Evolutionary conservation across 768 basidiomycete genomes (phyloP).

Genomic region (Mycena belliarum): DNA sequence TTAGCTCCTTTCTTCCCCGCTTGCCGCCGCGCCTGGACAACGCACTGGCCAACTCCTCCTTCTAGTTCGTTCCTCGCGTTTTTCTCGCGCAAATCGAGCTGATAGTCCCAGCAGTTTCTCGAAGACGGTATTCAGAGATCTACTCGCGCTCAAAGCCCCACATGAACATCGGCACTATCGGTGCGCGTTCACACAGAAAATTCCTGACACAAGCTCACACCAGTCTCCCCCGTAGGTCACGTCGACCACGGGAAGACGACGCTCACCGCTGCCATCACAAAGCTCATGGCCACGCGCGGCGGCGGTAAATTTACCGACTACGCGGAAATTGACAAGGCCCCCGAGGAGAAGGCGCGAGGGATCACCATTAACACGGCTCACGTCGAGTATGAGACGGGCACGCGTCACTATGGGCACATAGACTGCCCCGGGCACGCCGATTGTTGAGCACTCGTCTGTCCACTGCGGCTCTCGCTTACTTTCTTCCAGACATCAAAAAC

Average conservation of each 20-base stretch:
- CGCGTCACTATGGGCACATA: conserved; percentile 94
- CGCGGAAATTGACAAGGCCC: conserved; percentile 97
- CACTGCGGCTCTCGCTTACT: conserved; percentile 3
- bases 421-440: conserved; percentile 97
- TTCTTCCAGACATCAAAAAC: conserved; percentile 81
- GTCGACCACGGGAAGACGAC: conserved; percentile 99
- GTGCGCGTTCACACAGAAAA: conserved; percentile 40
- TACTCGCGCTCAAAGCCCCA: conserved; percentile 83
- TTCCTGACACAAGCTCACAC: conserved; percentile 2
- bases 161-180: conserved; percentile 95
- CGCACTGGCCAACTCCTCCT: conserved; percentile 7
- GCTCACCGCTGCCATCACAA: conserved; percentile 93
- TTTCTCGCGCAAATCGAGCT: not conserved
- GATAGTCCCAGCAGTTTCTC: conserved; percentile 38
- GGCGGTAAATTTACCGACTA: conserved; percentile 93
- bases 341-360: conserved; percentile 98
- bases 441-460: conserved; percentile 52
- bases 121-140: conserved; percentile 79
- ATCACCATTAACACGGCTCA: conserved; percentile 99
- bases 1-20: conserved; percentile 39
- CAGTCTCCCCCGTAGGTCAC: conserved; percentile 60
- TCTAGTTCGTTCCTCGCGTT: conserved; percentile 17
- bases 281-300: conserved; percentile 77
- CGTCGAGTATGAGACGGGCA: conserved; percentile 94
- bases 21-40: conserved; percentile 39